Conservation (phyloP, 2,329 filamentous ascomycete genomes). For the Penicillium olsonii region DNA sequence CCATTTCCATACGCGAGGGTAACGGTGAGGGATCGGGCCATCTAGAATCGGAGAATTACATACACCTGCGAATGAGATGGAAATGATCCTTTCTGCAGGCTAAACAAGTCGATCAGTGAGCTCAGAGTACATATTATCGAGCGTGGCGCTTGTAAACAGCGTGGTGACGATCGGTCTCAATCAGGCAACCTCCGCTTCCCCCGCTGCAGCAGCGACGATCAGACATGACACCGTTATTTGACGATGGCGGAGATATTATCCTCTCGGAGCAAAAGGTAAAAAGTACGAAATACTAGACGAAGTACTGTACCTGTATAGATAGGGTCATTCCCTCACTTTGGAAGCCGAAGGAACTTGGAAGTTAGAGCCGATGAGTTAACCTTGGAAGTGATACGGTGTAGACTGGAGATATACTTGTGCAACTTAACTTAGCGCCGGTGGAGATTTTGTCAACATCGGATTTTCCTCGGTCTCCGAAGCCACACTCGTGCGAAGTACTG, state of each 20-base stretch:
- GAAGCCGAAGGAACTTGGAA: too few species aligned
- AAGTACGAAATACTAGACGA: too few species aligned
- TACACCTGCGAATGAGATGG: not conserved
- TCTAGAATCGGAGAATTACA: not conserved
- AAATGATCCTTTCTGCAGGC: not conserved
- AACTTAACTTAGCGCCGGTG: not conserved
- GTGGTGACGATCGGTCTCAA: not conserved
- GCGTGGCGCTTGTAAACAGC: not conserved
- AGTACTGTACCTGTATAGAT: too few species aligned
- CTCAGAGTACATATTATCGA: not conserved
- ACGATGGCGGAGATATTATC: not conserved
- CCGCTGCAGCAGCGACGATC: not conserved
- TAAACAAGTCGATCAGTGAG: not conserved
- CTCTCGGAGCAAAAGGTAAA: too few species aligned
- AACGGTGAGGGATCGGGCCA: not conserved
- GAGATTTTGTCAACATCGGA: not conserved
- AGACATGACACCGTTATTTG: too few species aligned
- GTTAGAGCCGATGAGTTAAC: too few species aligned
- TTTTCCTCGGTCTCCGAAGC: not conserved
- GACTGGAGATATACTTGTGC: not conserved
- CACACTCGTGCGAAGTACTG: not conserved
- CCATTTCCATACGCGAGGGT: not conserved
- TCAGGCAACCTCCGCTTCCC: constrained; percentile 8
- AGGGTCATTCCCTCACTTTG: too few species aligned
- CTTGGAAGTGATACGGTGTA: too few species aligned